Evolutionary conservation across 2,329 filamentous ascomycete genomes (phyloP).

Genomic region (Beauveria caledonica): DNA sequence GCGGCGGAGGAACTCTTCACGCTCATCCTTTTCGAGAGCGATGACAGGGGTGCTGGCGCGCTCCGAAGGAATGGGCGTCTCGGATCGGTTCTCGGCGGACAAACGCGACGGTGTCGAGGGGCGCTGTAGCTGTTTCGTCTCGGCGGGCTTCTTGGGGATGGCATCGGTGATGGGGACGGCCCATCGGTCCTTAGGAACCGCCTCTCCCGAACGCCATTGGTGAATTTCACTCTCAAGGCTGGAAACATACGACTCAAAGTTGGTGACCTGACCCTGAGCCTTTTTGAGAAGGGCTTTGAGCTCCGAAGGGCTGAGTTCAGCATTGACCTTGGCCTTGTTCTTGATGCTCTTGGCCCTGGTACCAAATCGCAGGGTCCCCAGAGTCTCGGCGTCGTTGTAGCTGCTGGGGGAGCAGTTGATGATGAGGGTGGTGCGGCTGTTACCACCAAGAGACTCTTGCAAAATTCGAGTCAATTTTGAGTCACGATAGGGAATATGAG

Average conservation of each 20-base stretch:
- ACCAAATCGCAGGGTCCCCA: conserved; percentile 88
- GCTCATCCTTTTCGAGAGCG: conserved; percentile 88
- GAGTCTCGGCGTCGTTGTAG: conserved; percentile 93
- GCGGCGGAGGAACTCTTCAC: conserved; percentile 86
- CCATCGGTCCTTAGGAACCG: conserved; percentile 86
- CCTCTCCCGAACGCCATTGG: conserved; percentile 79
- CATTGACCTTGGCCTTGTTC: conserved; percentile 99
- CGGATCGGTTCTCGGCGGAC: conserved; percentile 49
- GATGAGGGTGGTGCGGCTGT: conserved; percentile 95
- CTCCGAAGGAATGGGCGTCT: conserved; percentile 63
- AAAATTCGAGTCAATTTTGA: conserved; percentile 95
- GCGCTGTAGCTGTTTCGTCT: conserved; percentile 31
- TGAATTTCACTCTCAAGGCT: conserved; percentile 78
- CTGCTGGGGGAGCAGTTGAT: conserved; percentile 99
- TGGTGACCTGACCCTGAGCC: conserved; percentile 80
- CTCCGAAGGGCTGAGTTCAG: conserved; percentile 90
- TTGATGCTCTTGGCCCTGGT: conserved; percentile 97
- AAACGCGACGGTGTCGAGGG: conserved; percentile 47
- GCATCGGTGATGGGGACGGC: conserved; percentile 50
- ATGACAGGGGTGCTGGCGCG: conserved; percentile 80
- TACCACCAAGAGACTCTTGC: conserved; percentile 94
- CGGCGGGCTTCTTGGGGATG: conserved; percentile 31
- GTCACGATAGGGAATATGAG: conserved; percentile 92
- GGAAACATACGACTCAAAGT: conserved; percentile 79
- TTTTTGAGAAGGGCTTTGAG: conserved; percentile 90